Base-by-base conservation (phyloP, 169 alveolate species). In the Cryptosporidium felis region DNA sequence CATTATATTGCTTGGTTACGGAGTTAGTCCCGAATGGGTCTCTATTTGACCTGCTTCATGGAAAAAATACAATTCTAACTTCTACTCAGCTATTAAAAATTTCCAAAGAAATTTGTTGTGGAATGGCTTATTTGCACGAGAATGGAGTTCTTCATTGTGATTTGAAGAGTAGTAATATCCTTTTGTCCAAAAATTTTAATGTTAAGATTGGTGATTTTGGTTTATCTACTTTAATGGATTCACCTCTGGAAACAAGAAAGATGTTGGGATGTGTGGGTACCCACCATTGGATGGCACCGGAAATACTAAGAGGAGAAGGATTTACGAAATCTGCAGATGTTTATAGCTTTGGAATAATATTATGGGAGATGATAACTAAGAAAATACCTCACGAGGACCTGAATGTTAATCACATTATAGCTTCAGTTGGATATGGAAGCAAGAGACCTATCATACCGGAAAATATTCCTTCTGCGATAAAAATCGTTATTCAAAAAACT, bases 211-310 rank as follows among this genome's bases (percentile, higher is more conserved):
- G 97, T 80, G 96, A 94, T 63, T 94, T 94, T 81, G 97, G 96
- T 2, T 62, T 94, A 1, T 90, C 94, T 8, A 62, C 91, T 32
- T 80, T 88, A 30, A 90, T 88, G 59, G 91, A 80, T 9, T 88
- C 88, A 44, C 66, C 80, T 62, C 38, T 67, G 47, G 61, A 90
- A 41, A 90, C 88, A 42, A 88, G 90, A 30, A 90, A 85, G 66
- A 80, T 62, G 81, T 63, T 90, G 10, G 93, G 93, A 9, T 90
- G 93, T 38, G 88, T 93, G 10, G 96, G 96, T 0, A 93, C 95
- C 0, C 95, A 93, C 40, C 96, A 93, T 62, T 93, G 96, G 96
- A 93, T 93, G 96, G 96, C 96, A 0, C 96, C 96, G 0, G 96
- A 93, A 62, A 82, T 89, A 3, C 62, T 93, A 9, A 89, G 95